These are phyloP conservation scores for Pseudogymnoascus sp. DNA, from an alignment of 2,329 filamentous ascomycete species.

Conservation along the genomic window DNA sequence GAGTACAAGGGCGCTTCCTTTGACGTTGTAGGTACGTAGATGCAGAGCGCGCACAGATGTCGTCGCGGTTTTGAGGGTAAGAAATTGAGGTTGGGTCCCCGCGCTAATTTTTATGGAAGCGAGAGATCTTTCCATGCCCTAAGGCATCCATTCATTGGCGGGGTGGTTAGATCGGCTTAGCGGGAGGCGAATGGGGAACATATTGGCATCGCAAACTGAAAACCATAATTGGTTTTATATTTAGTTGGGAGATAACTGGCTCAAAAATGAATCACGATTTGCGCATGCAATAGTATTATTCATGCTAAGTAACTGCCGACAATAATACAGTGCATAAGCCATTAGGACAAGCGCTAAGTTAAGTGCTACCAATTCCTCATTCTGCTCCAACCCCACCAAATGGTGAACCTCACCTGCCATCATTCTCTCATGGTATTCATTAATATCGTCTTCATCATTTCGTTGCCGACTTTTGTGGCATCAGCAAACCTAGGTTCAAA, in stretches of 20 bases:
- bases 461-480: conserved; percentile 80
- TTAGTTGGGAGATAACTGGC: neutral
- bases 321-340: conserved; percentile 1
- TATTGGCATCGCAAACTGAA: neutral
- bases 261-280: neutral
- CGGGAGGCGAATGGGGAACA: neutral
- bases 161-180: neutral
- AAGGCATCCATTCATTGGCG: conserved; percentile 9
- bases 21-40: conserved; percentile 8
- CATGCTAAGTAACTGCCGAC: neutral
- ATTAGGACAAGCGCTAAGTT: neutral
- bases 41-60: conserved; percentile 8
- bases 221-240: neutral
- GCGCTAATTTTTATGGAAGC: conserved; percentile 11
- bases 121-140: conserved; percentile 10
- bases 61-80: conserved; percentile 6
- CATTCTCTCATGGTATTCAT: conserved; percentile 56
- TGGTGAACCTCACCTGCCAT: neutral
- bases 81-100: conserved; percentile 9
- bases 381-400: neutral
- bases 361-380: neutral
- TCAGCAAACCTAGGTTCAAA: conserved; percentile 87
- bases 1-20: conserved; percentile 10
- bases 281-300: neutral
- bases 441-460: conserved; percentile 94